Percentiles rank a stretch among this genome's conserved stretches.
These are phyloP conservation scores for Rhododendron molle DNA, from an alignment of 148 eudicot genomes.

Conservation along the genomic window DNA sequence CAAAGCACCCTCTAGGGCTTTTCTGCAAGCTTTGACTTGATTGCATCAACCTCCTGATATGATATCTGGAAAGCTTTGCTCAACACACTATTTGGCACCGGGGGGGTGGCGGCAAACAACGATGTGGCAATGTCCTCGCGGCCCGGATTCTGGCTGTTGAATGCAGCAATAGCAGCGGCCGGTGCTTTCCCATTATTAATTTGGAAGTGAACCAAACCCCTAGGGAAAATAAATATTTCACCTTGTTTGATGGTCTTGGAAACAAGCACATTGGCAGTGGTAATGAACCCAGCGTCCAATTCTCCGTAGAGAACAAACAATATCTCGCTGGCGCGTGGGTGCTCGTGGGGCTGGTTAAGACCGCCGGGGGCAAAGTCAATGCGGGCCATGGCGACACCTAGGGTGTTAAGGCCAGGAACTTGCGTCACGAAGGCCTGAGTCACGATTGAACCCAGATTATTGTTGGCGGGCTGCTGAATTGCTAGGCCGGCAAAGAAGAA, in stretches of 20 bases:
- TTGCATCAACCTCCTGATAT: constrained; percentile 3
- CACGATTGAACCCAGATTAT: constrained; percentile 20
- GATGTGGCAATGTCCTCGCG: constrained; percentile 1
- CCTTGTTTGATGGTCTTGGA: constrained; percentile 31
- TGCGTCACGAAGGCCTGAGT: constrained; percentile 16
- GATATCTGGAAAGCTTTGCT: constrained; percentile 16
- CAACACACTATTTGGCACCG: constrained; percentile 15
- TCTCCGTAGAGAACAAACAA: constrained; percentile 35
- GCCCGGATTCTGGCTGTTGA: constrained; percentile 42
- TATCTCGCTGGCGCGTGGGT: constrained; percentile 46
- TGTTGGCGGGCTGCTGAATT: constrained; percentile 23
- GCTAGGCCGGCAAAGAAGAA: constrained; percentile 27
- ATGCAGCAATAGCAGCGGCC: constrained; percentile 28
- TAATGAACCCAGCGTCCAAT: constrained; percentile 37
- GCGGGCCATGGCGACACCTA: constrained; percentile 36
- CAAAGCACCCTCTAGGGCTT: no score
- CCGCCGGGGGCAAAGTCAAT: constrained; percentile 46
- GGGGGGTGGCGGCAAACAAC: constrained; percentile 9
- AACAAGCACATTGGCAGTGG: constrained; percentile 33
- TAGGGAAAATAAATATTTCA: constrained; percentile 32
- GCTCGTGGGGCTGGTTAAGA: constrained; percentile 41
- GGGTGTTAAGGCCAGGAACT: constrained; percentile 46
- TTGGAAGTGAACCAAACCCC: constrained; percentile 39
- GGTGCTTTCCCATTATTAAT: constrained; percentile 25
- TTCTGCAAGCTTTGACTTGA: neutral